A percentile compares a stretch with the other conserved stretches of the same genome.
Conservation (phyloP, 352 stramenopile species). For the Globisporangium spinosum region DNA sequence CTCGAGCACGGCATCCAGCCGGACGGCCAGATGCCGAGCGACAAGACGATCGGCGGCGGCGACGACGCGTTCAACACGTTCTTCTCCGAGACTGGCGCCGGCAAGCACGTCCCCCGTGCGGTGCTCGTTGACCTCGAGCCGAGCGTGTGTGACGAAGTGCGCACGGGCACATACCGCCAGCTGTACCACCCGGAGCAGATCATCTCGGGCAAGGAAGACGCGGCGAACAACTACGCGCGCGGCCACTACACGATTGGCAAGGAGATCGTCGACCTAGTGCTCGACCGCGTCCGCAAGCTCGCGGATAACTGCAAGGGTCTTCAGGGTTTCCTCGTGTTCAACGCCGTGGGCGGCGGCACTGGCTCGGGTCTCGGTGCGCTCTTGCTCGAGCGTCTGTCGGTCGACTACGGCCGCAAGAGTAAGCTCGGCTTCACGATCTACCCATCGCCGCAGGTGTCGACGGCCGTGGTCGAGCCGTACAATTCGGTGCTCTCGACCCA, state of each 20-base stretch:
- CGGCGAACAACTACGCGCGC: slow-evolving; percentile 90
- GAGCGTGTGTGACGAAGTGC: slow-evolving; percentile 96
- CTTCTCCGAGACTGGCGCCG: slow-evolving; percentile 90
- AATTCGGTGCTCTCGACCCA: slow-evolving; percentile 98
- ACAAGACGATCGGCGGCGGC: slow-evolving; percentile 91
- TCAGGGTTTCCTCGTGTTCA: slow-evolving; percentile 98
- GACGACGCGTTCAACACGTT: slow-evolving; percentile 98
- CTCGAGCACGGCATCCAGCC: slow-evolving; percentile 88
- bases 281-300: slow-evolving; percentile 97
- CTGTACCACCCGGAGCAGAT: slow-evolving; percentile 98
- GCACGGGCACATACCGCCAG: slow-evolving; percentile 93
- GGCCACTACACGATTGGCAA: slow-evolving; percentile 94
- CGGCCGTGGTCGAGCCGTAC: slow-evolving; percentile 97
- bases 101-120: slow-evolving; percentile 97
- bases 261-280: slow-evolving; percentile 96
- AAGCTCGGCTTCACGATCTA: slow-evolving; percentile 98
- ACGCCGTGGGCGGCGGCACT: slow-evolving; percentile 96
- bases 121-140: slow-evolving; percentile 98
- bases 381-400: slow-evolving; percentile 94
- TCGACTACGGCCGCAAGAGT: slow-evolving; percentile 98
- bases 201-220: slow-evolving; percentile 97
- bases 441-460: slow-evolving; percentile 95
- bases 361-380: slow-evolving; percentile 96
- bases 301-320: slow-evolving; percentile 97
- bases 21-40: slow-evolving; percentile 91